Evolutionary conservation across 78 protist species (phyloP), one percentile per base, ranked within the genome.

Genomic region (Emiliania huxleyi): DNA sequence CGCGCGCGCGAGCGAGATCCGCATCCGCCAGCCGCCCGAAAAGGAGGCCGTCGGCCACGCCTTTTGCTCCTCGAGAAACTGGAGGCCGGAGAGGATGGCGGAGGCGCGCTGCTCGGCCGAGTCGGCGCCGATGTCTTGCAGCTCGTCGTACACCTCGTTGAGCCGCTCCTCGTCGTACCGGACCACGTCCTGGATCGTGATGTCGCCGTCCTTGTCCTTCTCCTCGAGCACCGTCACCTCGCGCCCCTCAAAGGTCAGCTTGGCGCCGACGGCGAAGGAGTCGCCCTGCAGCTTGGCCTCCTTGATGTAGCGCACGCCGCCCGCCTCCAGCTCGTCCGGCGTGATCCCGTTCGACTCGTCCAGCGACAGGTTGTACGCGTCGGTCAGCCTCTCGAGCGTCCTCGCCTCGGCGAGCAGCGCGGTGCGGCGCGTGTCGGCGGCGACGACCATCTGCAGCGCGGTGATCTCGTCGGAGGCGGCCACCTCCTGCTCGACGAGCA

Each of bases 1-100:
- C 42, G 97, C 98, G 33, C 95, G 94, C 8, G 98, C 98, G 22
- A 97, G 94, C 43, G 98, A 94, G 73, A 97, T 96, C 46, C 98
- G 94, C 98, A 97, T 97, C 42, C 98, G 91, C 96, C 96, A 95
- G 45, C 94, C 94, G 69, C 99, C 98, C 42, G 98, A 96, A 38
- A 97, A 92, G 77, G 94, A 96, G 75, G 93, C 42, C 5, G 96
- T 96, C 8, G 84, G 71, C 91, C 77, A 23, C 44, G 81, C 77
- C 91, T 69, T 92, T 92, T 96, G 95, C 79, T 90, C 73, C 96
- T 93, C 87, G 45, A 94, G 29, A n/a, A 89, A 89, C 55, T 55
- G 77, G 69, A 89, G 49, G 23, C 92, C 92, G 37, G 45, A 44
- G 33, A 89, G 83, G n/a, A 89, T 89, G 26, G 75, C 38, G n/a